Evolutionary conservation across 345 rosid genomes (phyloP), one percentile per base, ranked within the genome.

Genomic region (Euphorbia pulcherrima): DNA sequence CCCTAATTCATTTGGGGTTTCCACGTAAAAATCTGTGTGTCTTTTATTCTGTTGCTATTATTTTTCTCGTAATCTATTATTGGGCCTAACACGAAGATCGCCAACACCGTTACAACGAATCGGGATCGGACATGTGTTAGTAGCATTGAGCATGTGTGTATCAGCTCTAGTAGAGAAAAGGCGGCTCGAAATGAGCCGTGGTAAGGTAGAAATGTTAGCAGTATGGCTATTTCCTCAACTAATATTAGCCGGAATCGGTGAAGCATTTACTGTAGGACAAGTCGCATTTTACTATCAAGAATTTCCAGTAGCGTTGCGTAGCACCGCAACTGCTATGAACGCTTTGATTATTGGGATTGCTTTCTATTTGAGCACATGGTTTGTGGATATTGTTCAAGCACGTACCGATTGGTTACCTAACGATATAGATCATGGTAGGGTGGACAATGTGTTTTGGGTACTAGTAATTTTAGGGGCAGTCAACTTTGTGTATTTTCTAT

Each of bases 211-310:
- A 0, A 83, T 86, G 85, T 52, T 72, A 50, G 87, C 66, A 3
- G 0, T 81, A 10, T 85, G 88, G 90, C 30, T 89, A 46, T 67
- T 87, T 62, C 83, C 87, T 51, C 81, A 78, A 41, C 62, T 84
- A 0, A 68, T 77, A 1, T 2, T 85, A 60, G 73, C 67, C 8
- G 92, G 88, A 5, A 57, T 85, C 6, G 83, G 82, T 3, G 50
- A 44, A 44, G 50, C 50, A 44, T 44, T 44, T 44, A 12, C 16
- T 44, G 17, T 18, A 44, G 50, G 50, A 44, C 50, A 44, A 44
- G 50, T 44, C 16, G 50, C 50, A 12, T 44, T 44, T 12, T 44
- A 44, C 16, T 44, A 44, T 18, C 50, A 44, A 44, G 50, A 44
- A 44, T 44, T 44, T 44, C 50, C 50, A 44, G 50, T 5, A 16